Base-by-base conservation (phyloP, 2,329 filamentous ascomycete genomes). In the Nothophaeocryptopus gaeumannii region DNA sequence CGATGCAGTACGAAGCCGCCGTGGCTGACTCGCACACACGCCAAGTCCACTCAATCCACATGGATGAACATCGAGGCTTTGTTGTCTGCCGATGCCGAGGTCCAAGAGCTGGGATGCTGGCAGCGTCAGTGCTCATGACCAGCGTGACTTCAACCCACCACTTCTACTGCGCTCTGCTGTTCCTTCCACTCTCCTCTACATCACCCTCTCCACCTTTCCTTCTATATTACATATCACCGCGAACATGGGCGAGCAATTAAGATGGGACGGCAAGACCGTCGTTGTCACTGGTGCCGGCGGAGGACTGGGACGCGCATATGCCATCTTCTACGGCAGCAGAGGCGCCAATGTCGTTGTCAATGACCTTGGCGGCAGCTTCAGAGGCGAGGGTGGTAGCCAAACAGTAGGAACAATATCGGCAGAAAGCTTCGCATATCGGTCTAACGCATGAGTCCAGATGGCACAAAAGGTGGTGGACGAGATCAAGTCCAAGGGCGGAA, bases 281-380 rank as follows among this genome's bases (percentile, higher is more conserved):
- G 88, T 95, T 60, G 84, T 95, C 60, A 95, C 89, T 40, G 89
- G 89, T 64, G 88, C 88, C 56, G 89, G 89, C 58, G 88, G 86
- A 70, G 89, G 89, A 58, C 73, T 93, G 49, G 88, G 88, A 59
- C 88, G 85, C 73, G 84, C 85, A 68, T 95, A 95, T 74, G 86
- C 87, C 61, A 76, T 85, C 53, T 97, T 96, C 78, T 97, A 95
- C 69, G 93, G 82, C 51, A 90, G 88, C 49, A 84, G 92, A 67
- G 93, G 93, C 65, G 93, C 90, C 62, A 95, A 86, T 72, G 88
- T 95, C 63, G 92, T 99, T 40, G 93, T 99, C 64, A 99, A 99
- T 72, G 93, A 99, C 70, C 81, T 97, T 44, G 93, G 93, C 56
- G 89, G 83, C 43, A 93, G 90, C 39, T 91, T 93, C 79, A 92